These are phyloP conservation scores for Lactarius psammicola DNA, from an alignment of 768 basidiomycete species.

Conservation along the genomic window DNA sequence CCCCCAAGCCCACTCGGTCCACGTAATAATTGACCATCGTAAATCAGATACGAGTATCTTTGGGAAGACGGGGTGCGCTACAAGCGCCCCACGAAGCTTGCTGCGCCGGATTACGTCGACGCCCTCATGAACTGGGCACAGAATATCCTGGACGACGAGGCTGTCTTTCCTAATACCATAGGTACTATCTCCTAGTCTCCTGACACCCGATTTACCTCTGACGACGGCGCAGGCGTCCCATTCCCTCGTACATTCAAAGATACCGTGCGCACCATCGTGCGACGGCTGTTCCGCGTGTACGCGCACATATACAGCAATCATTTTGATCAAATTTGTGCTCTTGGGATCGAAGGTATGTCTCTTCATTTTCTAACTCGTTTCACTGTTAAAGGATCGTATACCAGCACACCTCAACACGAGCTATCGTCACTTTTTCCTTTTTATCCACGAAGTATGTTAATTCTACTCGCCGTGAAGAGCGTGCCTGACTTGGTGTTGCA, in stretches of 20 bases:
- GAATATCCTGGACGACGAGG: constrained; percentile 85
- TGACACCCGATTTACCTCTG: background rate
- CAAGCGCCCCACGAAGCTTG: constrained; percentile 89
- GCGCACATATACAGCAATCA: constrained; percentile 99
- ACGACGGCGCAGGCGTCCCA: constrained; percentile 15
- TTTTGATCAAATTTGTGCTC: constrained; percentile 97
- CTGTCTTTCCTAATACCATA: constrained; percentile 91
- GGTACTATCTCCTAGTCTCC: constrained; percentile 42
- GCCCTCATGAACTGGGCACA: constrained; percentile 99
- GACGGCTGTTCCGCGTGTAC: constrained; percentile 94
- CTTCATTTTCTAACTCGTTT: background rate
- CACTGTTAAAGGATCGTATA: background rate
- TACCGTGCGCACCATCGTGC: constrained; percentile 87
- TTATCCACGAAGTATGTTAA: constrained; percentile 81
- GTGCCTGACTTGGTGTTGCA: constrained; percentile 35
- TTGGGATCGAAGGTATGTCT: constrained; percentile 90
- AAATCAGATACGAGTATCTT: constrained; percentile 81
- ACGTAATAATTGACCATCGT: background rate
- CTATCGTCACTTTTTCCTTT: constrained; percentile 97
- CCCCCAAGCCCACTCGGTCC: background rate
- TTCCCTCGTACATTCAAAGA: constrained; percentile 41
- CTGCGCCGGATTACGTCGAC: constrained; percentile 95
- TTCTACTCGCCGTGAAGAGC: background rate
- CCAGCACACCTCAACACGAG: constrained; percentile 97
- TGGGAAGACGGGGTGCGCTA: constrained; percentile 91